Evolutionary conservation across 192 early-diverging fungal species (phyloP).

Genomic region (Piromyces finnis): DNA sequence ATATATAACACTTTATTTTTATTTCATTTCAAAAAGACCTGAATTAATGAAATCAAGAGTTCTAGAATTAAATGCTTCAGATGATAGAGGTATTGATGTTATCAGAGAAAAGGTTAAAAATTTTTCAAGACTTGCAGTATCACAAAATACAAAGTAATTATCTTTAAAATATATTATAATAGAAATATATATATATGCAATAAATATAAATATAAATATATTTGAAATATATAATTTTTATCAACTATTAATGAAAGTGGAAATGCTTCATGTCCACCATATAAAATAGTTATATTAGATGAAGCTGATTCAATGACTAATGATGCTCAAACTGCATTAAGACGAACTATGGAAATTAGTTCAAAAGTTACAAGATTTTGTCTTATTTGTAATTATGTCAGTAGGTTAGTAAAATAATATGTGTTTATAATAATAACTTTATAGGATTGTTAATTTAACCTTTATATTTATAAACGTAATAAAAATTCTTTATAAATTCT

Average conservation of each 20-base stretch:
- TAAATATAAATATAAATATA: conserved; percentile 11
- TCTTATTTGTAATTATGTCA: conserved; percentile 80
- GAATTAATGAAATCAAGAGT: conserved; percentile 59
- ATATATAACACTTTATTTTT: too few relatives aligned
- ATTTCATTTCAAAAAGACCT: too few relatives aligned
- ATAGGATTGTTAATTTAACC: too few relatives aligned
- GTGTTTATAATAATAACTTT: too few relatives aligned
- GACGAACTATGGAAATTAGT: conserved; percentile 89
- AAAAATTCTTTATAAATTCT: too few relatives aligned
- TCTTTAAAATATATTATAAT: neutral
- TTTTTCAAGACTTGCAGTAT: conserved; percentile 47
- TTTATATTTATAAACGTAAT: too few relatives aligned
- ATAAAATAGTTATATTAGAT: conserved; percentile 91
- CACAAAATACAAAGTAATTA: conserved; percentile 7
- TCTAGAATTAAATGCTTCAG: conserved; percentile 88
- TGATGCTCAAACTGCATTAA: conserved; percentile 81
- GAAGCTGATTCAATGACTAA: conserved; percentile 94
- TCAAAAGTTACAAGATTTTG: conserved; percentile 86
- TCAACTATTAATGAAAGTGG: too few relatives aligned
- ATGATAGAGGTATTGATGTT: conserved; percentile 90
- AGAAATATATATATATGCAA: neutral
- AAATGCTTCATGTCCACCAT: conserved; percentile 51
- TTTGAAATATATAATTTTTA: too few relatives aligned
- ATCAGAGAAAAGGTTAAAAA: conserved; percentile 86
- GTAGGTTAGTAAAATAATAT: conserved; percentile 26